Conservation (phyloP, 2,329 filamentous ascomycete genomes). For the Elsinoe australis region DNA sequence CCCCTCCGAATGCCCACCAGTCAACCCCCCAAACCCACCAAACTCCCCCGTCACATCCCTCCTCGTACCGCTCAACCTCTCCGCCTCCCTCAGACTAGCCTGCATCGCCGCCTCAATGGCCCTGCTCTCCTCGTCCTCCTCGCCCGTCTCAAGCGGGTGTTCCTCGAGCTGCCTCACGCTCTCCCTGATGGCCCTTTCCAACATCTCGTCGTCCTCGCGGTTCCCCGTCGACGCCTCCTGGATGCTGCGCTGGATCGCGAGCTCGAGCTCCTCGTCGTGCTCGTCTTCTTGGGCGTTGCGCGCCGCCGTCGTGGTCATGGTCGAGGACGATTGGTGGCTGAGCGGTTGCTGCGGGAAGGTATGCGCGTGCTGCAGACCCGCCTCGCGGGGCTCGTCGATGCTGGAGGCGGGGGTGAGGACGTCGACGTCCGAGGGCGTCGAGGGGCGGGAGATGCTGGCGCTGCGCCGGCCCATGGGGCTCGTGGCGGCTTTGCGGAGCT, state of each 20-base stretch:
- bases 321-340: no score
- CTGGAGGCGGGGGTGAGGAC: conserved; percentile 6
- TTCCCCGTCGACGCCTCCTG: conserved; percentile 63
- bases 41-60: neutral
- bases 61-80: neutral
- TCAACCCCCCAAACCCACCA: conserved; percentile 5
- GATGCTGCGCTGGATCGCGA: conserved; percentile 63
- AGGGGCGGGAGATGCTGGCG: no score
- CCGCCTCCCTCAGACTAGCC: conserved; percentile 32
- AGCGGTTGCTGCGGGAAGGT: no score
- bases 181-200: conserved; percentile 64
- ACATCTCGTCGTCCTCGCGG: conserved; percentile 54
- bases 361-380: conserved; percentile 23
- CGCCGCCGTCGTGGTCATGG: conserved; percentile 24
- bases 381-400: neutral
- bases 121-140: conserved; percentile 28
- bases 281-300: conserved; percentile 37
- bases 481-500: no score
- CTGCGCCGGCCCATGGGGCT: no score
- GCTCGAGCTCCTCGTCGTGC: conserved; percentile 56
- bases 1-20: neutral
- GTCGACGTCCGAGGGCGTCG: conserved; percentile 6
- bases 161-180: neutral
- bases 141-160: conserved; percentile 4
- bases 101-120: conserved; percentile 43